phyloP scores from a whole-genome alignment of 495 filamentous ascomycete genomes.

The Bacidia gigantensis region DNA sequence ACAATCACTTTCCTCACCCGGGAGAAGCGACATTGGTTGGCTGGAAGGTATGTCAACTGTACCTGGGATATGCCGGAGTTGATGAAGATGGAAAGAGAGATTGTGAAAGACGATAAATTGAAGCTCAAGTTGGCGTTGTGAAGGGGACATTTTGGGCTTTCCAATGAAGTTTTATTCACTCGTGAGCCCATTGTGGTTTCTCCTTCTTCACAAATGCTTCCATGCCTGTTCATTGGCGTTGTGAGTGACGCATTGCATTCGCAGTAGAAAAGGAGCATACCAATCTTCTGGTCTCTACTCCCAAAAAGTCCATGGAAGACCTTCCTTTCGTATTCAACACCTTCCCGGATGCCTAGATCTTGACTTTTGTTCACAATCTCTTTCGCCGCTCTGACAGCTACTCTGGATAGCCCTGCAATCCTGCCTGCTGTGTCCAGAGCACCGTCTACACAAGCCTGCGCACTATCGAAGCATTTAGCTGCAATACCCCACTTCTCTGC shows the following conservation, averaged over 20 bases:
- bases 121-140: constrained; percentile 29
- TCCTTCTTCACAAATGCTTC: constrained; percentile 87
- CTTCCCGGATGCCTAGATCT: constrained; percentile 71
- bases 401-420: constrained; percentile 66
- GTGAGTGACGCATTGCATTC: not conserved
- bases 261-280: constrained; percentile 27
- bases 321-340: constrained; percentile 85
- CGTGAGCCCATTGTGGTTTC: constrained; percentile 80
- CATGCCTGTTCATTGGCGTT: constrained; percentile 45
- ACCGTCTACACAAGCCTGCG: constrained; percentile 68
- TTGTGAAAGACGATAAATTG: constrained; percentile 29
- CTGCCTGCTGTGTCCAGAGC: constrained; percentile 71
- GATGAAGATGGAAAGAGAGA: constrained; percentile 30
- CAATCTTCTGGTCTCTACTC: constrained; percentile 90
- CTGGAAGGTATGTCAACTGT: constrained; percentile 32
- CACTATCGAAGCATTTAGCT: constrained; percentile 62
- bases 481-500: constrained; percentile 86
- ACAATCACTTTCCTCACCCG: constrained; percentile 34
- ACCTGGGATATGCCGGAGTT: constrained; percentile 38
- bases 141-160: not conserved
- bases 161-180: constrained; percentile 33
- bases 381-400: constrained; percentile 83
- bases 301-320: constrained; percentile 90
- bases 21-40: constrained; percentile 36
- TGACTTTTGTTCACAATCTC: constrained; percentile 97